Evolutionary conservation across 805 yeast genomes (phyloP), one percentile per base, ranked within the genome.

Genomic region (Candida oleophila): DNA sequence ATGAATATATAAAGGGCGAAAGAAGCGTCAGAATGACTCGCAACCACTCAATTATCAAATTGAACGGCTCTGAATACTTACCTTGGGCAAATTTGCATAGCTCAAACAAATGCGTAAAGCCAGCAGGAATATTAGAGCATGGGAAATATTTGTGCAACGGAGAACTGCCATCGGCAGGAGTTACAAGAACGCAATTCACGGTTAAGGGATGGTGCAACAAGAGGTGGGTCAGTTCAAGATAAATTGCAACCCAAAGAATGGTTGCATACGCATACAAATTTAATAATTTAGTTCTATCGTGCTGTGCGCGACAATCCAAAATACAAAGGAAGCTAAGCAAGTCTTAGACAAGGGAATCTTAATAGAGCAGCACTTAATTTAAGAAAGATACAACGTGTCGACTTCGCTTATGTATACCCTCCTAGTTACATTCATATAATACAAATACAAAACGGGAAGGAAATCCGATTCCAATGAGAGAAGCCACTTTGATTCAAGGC

Each of bases 171-270:
- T 65, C 59, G 36, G 62, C 69, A 11, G 75, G 74, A 3, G 60
- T 65, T 14, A 61, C 74, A n/a, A 61, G 55, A 44, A 52, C 65
- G 32, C 82, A 78, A 52, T 78, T 69, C 51, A 76, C 81, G 12
- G 76, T 73, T 15, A 75, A 72, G 51, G 80, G 80, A 4, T 77
- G 81, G 80, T 65, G 68, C 47, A 71, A 77, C 51, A 56, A 68
- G 43, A 55, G 79, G 44, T 77, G 81, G 81, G 42, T 69, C 8
- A 36, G 39, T 22, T 15, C 39, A 4, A n/a, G 22, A 12, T 36
- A 36, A 25, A 7, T 11, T 11, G 22, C 50, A 7, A 9, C 20
- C 4, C 21, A 16, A 20, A 36, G 22, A 36, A 16, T 36, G 5
- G 7, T 34, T 34, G 39, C 39, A 36, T 36, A 36, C 4, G 14